phyloP scores from a whole-genome alignment of 2,329 filamentous ascomycete species.

The Arthrobotrys conoides region DNA sequence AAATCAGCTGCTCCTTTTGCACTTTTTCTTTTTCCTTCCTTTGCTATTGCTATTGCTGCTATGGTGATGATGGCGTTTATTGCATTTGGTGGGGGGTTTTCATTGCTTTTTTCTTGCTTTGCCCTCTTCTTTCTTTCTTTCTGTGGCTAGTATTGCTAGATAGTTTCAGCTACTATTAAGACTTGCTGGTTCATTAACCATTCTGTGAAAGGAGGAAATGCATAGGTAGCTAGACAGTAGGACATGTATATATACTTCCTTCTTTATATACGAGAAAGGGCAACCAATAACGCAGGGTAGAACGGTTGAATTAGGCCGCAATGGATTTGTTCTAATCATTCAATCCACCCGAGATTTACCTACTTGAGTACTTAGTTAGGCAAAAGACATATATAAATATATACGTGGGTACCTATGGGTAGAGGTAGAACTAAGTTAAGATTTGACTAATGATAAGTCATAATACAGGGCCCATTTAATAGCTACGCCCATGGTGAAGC shows the following conservation, averaged over 20 bases:
- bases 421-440: no score
- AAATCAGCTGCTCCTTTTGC: conserved; percentile 15
- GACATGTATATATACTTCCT: conserved; percentile 1
- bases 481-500: no score
- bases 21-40: conserved; percentile 26
- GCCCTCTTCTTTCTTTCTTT: conserved; percentile 1
- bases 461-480: no score
- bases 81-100: conserved; percentile 31
- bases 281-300: no score
- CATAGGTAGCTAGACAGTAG: background rate
- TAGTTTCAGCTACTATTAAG: conserved; percentile 3
- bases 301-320: no score
- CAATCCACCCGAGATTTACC: no score
- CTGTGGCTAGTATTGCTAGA: background rate
- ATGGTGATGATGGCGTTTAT: conserved; percentile 16
- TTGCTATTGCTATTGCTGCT: background rate
- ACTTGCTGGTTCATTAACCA: conserved; percentile 17
- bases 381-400: no score
- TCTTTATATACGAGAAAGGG: no score
- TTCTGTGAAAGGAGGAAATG: background rate
- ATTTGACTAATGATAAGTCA: no score
- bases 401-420: no score
- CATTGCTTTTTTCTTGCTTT: background rate
- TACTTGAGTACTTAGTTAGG: no score
- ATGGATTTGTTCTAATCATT: no score